Conservation (phyloP, 2,329 filamentous ascomycete species). For the Berkeleyomyces basicola region DNA sequence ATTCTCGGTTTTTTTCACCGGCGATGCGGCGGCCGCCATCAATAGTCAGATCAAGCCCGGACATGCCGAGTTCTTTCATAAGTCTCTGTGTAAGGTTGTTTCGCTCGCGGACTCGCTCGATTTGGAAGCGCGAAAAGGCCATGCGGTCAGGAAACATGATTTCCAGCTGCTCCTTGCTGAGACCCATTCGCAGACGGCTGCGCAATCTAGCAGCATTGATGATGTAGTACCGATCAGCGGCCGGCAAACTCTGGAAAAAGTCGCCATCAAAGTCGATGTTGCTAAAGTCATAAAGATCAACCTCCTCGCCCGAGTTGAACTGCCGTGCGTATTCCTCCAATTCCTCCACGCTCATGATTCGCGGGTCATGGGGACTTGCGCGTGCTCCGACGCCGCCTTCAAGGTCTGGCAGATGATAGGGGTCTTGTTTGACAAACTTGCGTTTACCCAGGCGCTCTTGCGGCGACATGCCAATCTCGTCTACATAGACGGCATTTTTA, state of each 20-base stretch:
- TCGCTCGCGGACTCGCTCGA: constrained; percentile 79
- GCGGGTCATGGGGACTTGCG: constrained; percentile 78
- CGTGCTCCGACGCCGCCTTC: constrained; percentile 65
- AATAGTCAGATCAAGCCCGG: constrained; percentile 54
- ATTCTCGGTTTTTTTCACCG: constrained; percentile 79
- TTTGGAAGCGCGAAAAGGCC: constrained; percentile 93
- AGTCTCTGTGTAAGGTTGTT: constrained; percentile 89
- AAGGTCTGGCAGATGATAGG: constrained; percentile 85
- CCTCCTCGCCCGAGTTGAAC: constrained; percentile 82
- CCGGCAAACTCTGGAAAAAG: constrained; percentile 83
- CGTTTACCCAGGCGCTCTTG: constrained; percentile 58
- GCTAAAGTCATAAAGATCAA: constrained; percentile 85
- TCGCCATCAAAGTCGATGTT: constrained; percentile 96
- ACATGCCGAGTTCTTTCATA: constrained; percentile 90
- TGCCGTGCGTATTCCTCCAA: constrained; percentile 86
- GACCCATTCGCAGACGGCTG: constrained; percentile 81
- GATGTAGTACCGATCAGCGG: constrained; percentile 90
- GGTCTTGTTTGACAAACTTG: constrained; percentile 79
- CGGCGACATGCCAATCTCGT: constrained; percentile 69
- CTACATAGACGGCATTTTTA: constrained; percentile 67
- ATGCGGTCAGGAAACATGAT: constrained; percentile 95
- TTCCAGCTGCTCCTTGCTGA: constrained; percentile 91
- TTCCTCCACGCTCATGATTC: constrained; percentile 92
- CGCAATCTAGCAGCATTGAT: constrained; percentile 81
- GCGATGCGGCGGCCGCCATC: constrained; percentile 48